These are phyloP conservation scores for Aspergillus niger DNA, from an alignment of 2,329 filamentous ascomycete species.

Conservation along the genomic window DNA sequence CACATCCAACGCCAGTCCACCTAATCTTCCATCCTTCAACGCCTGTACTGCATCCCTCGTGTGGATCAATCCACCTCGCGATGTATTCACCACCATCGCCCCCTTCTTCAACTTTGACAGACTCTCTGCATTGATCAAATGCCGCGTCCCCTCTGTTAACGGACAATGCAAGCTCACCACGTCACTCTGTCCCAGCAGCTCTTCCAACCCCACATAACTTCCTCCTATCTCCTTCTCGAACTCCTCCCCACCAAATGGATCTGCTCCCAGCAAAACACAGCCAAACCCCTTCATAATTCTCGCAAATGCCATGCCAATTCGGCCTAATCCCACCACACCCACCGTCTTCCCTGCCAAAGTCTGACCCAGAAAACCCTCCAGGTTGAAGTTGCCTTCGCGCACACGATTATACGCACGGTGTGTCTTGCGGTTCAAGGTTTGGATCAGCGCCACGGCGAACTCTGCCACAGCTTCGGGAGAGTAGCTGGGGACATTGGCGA, in stretches of 20 bases:
- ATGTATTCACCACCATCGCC: conserved; percentile 66
- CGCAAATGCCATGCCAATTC: conserved; percentile 64
- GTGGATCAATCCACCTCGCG: conserved; percentile 65
- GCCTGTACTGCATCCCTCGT: conserved; percentile 61
- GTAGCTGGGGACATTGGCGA: conserved; percentile 68
- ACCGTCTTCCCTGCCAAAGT: conserved; percentile 67
- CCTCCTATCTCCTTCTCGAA: conserved; percentile 50
- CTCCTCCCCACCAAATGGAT: conserved; percentile 56
- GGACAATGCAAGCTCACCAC: conserved; percentile 69
- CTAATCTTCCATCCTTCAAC: conserved; percentile 62
- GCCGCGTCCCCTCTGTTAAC: conserved; percentile 59
- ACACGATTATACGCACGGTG: conserved; percentile 70
- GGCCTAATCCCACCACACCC: conserved; percentile 65
- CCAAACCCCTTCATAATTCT: conserved; percentile 67
- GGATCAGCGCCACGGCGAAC: conserved; percentile 67
- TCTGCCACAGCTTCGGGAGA: conserved; percentile 70
- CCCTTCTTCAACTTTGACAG: conserved; percentile 60
- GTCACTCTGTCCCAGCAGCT: conserved; percentile 59
- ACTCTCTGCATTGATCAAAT: conserved; percentile 60
- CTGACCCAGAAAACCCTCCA: conserved; percentile 60
- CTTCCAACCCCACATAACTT: conserved; percentile 56
- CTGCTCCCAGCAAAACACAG: conserved; percentile 63
- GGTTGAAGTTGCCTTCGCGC: conserved; percentile 67
- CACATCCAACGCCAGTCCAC: conserved; percentile 67
- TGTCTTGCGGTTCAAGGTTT: conserved; percentile 68